Evolutionary conservation across 768 basidiomycete genomes (phyloP), one percentile per base, ranked within the genome.

Genomic region (Termitomyces sp.): DNA sequence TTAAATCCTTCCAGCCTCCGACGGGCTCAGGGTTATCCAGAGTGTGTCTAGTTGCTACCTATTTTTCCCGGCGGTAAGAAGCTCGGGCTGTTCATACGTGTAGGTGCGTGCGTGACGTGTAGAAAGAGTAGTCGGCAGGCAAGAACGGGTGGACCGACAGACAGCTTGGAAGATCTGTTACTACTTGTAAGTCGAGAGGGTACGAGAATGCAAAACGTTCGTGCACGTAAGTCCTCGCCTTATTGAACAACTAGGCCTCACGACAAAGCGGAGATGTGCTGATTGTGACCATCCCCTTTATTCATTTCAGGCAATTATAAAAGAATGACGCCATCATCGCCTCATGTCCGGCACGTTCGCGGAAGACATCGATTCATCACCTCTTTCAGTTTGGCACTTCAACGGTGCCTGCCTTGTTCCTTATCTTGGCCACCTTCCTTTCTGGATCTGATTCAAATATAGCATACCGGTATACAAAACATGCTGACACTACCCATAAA

Each of bases 241-340:
- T 42, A 13, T 45, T n/a, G 8, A 31, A 18, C 16, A 11, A 18
- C 30, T 4, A 39, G 1, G 39, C 18, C 1, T 53, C 37, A 18
- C 12, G 7, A 3, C 8, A 39, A n/a, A 42, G n/a, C n/a, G 2
- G 24, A n/a, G n/a, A 30, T 5, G 37, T 12, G 18, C 52, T 27
- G 37, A 30, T 39, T 54, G 27, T 8, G 11, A 30, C 13, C 11
- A 42, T 54, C 27, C n/a, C n/a, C 27, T 13, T 41, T n/a, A 7
- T 20, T 54, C 27, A 31, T 54, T 41, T 39, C 39, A 41, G 45
- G 44, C 16, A 34, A 54, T 54, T 31, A n/a, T n/a, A 27, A 39
- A 30, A n/a, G n/a, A 30, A 59, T 62, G 58, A 62, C 62, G 62
- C 58, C 34, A 41, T 39, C 52, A 41, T 58, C 50, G 56, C 66